Conservation (phyloP, 2,329 filamentous ascomycete species). For the Cladosporium velox region DNA sequence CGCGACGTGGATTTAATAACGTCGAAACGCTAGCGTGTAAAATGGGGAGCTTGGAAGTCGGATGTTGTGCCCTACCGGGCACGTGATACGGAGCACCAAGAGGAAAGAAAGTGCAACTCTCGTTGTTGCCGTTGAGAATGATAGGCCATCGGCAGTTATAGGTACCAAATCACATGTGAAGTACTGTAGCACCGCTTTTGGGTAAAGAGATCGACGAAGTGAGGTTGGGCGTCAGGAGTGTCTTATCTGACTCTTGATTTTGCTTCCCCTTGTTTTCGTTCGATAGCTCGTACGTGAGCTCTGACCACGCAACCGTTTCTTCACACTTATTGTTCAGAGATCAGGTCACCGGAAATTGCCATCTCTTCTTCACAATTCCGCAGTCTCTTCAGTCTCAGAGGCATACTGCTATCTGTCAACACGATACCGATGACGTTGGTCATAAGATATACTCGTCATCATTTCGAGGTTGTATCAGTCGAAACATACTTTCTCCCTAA, state of each 20-base stretch:
- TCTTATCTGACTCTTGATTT: background rate
- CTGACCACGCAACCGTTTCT: background rate
- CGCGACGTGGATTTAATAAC: background rate
- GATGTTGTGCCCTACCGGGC: background rate
- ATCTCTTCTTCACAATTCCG: background rate
- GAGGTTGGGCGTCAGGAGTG: background rate
- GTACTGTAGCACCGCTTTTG: background rate
- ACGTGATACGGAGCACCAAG: background rate
- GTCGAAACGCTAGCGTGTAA: conserved; percentile 15
- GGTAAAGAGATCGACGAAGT: background rate
- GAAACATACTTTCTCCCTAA: background rate
- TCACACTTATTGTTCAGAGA: background rate
- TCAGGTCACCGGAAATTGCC: background rate
- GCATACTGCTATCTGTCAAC: background rate
- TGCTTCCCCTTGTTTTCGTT: background rate
- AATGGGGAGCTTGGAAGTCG: background rate
- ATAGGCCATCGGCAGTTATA: background rate
- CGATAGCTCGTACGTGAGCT: background rate
- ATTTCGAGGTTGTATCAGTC: background rate
- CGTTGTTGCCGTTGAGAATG: background rate
- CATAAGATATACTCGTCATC: background rate
- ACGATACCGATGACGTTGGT: background rate
- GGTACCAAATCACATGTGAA: background rate
- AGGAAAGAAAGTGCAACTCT: background rate
- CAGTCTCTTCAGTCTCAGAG: background rate